These are phyloP conservation scores for Iris pallida DNA, from an alignment of 116 monocot genomes.

Conservation along the genomic window DNA sequence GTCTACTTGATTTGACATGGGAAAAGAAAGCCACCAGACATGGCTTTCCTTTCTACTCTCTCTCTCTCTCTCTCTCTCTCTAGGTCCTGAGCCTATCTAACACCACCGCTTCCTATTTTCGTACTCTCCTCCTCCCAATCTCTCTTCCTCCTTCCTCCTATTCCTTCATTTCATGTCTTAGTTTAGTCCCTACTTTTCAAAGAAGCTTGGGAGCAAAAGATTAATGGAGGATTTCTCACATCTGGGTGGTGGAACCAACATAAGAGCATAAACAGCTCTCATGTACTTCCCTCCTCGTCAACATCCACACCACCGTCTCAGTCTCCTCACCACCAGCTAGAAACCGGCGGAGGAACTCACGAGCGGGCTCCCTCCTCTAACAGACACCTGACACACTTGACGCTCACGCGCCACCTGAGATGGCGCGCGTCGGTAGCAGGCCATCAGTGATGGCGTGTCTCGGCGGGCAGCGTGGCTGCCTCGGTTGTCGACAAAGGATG, in stretches of 20 bases:
- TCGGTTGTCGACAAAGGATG: too few relatives aligned
- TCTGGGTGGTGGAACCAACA: conserved; percentile 3
- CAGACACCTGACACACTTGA: too few relatives aligned
- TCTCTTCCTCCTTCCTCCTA: conserved; percentile 17
- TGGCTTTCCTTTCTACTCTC: conserved; percentile 2
- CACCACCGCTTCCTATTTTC: neutral
- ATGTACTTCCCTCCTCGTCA: too few relatives aligned
- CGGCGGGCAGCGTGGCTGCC: too few relatives aligned
- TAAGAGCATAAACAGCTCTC: neutral
- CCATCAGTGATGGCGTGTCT: too few relatives aligned
- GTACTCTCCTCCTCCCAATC: neutral
- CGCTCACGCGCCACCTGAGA: too few relatives aligned
- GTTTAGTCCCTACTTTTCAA: neutral
- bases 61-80: conserved; percentile 11
- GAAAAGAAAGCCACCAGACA: conserved; percentile 39
- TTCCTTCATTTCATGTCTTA: neutral
- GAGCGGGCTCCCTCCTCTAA: too few relatives aligned
- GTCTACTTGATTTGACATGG: conserved; percentile 33
- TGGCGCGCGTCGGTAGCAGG: too few relatives aligned
- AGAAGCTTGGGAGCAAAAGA: too few relatives aligned
- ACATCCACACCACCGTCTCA: too few relatives aligned
- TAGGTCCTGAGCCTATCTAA: neutral
- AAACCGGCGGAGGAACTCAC: too few relatives aligned
- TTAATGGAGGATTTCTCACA: conserved; percentile 33
- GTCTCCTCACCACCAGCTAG: too few relatives aligned